Evolutionary conservation across 148 eudicot species (phyloP).

Genomic region (Rheum nobile): DNA sequence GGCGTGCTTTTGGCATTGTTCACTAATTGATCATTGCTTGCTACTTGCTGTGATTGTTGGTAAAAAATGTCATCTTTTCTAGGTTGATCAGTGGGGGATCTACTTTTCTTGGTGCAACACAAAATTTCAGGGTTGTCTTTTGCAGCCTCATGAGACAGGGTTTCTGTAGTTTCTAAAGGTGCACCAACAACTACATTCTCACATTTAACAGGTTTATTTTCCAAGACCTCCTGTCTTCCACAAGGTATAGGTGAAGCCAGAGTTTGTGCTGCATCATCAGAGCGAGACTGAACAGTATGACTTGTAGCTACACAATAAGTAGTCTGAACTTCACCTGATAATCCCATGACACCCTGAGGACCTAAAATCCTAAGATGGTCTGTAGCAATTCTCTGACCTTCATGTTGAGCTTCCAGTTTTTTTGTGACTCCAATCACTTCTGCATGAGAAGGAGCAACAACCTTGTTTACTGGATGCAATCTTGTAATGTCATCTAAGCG

Average conservation of each 20-base stretch:
- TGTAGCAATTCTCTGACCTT: slow-evolving; percentile 8
- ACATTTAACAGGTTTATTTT: slow-evolving; percentile 29
- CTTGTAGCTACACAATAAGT: neutral
- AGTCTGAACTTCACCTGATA: neutral
- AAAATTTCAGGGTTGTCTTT: slow-evolving; percentile 25
- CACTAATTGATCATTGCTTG: slow-evolving; percentile 6
- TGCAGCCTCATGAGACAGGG: slow-evolving; percentile 22
- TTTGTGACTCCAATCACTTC: slow-evolving; percentile 13
- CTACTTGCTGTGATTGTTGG: slow-evolving; percentile 12
- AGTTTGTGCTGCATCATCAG: slow-evolving; percentile 18
- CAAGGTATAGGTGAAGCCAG: slow-evolving; percentile 24
- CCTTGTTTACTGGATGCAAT: slow-evolving; percentile 24
- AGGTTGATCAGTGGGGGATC: slow-evolving; percentile 16
- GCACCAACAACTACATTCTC: slow-evolving; percentile 19
- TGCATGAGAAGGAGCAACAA: slow-evolving; percentile 8
- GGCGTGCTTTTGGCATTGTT: slow-evolving; percentile 18
- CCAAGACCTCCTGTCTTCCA: slow-evolving; percentile 23
- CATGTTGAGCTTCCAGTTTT: neutral
- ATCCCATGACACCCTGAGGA: neutral
- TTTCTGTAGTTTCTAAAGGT: slow-evolving; percentile 25
- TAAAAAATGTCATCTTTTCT: slow-evolving; percentile 32
- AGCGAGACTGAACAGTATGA: slow-evolving; percentile 6
- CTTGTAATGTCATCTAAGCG: slow-evolving; percentile 31
- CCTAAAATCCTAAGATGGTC: neutral
- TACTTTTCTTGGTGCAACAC: neutral